Evolutionary conservation across 768 basidiomycete genomes (phyloP).

Genomic region (Wakefieldia striispora): DNA sequence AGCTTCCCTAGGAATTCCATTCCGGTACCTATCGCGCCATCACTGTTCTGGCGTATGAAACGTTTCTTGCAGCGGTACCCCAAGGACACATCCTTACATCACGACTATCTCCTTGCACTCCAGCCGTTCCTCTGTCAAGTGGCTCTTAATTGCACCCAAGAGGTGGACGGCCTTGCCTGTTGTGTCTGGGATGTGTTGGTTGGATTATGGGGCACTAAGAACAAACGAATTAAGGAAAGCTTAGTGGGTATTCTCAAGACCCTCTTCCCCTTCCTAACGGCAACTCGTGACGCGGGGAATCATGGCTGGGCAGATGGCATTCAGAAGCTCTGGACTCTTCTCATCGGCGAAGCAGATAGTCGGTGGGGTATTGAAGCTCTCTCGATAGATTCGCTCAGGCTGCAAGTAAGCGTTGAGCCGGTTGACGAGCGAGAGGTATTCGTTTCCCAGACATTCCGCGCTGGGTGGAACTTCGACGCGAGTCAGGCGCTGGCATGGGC

Average conservation of each 20-base stretch:
- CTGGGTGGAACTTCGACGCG: conserved; percentile 69
- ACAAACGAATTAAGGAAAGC: conserved; percentile 72
- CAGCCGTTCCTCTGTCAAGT: conserved; percentile 70
- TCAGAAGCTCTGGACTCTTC: conserved; percentile 48
- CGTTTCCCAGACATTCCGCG: conserved; percentile 61
- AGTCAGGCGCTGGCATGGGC: conserved; percentile 78
- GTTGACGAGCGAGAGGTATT: conserved; percentile 44
- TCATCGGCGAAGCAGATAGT: conserved; percentile 62
- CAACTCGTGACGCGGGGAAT: conserved; percentile 29
- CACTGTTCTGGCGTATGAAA: conserved; percentile 57
- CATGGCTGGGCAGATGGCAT: conserved; percentile 49
- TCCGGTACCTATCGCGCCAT: conserved; percentile 28
- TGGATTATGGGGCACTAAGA: conserved; percentile 76
- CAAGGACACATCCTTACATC: conserved; percentile 74
- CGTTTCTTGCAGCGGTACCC: conserved; percentile 67
- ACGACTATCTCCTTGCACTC: conserved; percentile 68
- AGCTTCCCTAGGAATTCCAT: conserved; percentile 32
- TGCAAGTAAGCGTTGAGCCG: conserved; percentile 40
- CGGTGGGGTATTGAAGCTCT: conserved; percentile 66
- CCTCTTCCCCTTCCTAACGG: conserved; percentile 69
- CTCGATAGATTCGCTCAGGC: conserved; percentile 60
- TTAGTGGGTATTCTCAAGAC: conserved; percentile 69
- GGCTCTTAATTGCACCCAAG: conserved; percentile 68
- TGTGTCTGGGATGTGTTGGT: conserved; percentile 64
- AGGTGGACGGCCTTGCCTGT: conserved; percentile 59